Conservation (phyloP, 192 early-diverging fungal genomes). For the Coemansia sp. region DNA sequence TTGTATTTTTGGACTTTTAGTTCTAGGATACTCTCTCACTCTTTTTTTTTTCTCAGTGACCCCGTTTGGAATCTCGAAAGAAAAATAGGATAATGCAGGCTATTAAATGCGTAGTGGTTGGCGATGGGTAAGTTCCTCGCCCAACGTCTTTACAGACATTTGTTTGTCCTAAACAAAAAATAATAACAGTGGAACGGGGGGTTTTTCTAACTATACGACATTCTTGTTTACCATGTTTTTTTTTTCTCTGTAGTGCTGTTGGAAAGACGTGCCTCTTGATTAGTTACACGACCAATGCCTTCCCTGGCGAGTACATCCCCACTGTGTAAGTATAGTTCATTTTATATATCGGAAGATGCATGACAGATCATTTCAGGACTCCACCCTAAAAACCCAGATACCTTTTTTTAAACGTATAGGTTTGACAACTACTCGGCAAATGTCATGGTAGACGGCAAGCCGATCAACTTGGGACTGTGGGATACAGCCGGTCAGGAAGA, state of each 20-base stretch:
- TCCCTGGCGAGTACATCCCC: slow-evolving; percentile 99
- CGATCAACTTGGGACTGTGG: slow-evolving; percentile 97
- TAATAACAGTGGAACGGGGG: neutral
- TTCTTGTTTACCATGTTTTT: neutral
- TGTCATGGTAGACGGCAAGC: slow-evolving; percentile 99
- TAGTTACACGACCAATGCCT: slow-evolving; percentile 98
- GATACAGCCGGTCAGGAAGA: slow-evolving; percentile 99
- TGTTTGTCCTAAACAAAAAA: neutral
- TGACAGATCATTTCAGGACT: neutral
- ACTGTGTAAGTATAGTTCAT: slow-evolving; percentile 83
- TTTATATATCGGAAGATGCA: neutral
- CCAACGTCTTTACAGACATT: neutral
- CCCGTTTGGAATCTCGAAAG: slow-evolving; percentile 12
- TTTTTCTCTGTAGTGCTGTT: slow-evolving; percentile 67
- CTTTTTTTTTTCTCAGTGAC: neutral
- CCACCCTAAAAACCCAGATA: too few relatives aligned
- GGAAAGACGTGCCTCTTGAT: slow-evolving; percentile 97
- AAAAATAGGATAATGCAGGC: slow-evolving; percentile 67
- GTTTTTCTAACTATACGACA: neutral
- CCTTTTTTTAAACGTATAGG: slow-evolving; percentile 18
- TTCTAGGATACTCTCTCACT: slow-evolving; percentile 17
- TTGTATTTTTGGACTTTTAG: slow-evolving; percentile 60
- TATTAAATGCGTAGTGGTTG: slow-evolving; percentile 87
- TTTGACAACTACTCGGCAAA: slow-evolving; percentile 99
- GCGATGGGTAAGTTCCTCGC: slow-evolving; percentile 68